Conservation (phyloP, 1,139 yeast genomes). For the Kazachstania sp. region DNA sequence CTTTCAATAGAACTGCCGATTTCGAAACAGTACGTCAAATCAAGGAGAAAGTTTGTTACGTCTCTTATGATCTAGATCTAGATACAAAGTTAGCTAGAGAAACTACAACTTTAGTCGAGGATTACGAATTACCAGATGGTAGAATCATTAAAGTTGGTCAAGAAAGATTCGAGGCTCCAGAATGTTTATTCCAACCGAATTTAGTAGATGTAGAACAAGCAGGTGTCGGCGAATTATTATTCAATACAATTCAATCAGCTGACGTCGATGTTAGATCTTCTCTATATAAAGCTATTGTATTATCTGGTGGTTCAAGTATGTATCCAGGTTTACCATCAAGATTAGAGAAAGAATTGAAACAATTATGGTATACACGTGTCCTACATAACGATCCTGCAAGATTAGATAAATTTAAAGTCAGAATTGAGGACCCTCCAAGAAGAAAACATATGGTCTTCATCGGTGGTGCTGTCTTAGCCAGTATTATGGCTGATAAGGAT, state of each 20-base stretch:
- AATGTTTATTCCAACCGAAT: constrained; percentile 93
- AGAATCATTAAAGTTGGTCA: constrained; percentile 89
- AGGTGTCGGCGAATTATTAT: constrained; percentile 87
- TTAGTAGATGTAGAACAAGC: constrained; percentile 97
- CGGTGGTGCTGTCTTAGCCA: constrained; percentile 98
- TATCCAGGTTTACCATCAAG: constrained; percentile 97
- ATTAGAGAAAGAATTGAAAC: constrained; percentile 90
- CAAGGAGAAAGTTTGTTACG: constrained; percentile 91
- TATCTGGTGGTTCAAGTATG: constrained; percentile 98
- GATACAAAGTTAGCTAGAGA: constrained; percentile 85
- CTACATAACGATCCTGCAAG: constrained; percentile 81
- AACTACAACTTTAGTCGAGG: constrained; percentile 87
- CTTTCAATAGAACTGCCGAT: constrained; percentile 96
- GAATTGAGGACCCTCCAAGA: constrained; percentile 98
- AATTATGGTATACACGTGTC: constrained; percentile 86
- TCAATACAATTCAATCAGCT: constrained; percentile 88
- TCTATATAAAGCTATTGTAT: constrained; percentile 81
- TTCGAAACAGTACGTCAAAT: constrained; percentile 97
- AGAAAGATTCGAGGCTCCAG: constrained; percentile 97
- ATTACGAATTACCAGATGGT: constrained; percentile 93
- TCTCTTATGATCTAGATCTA: constrained; percentile 83
- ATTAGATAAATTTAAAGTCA: constrained; percentile 83
- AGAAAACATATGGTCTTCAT: constrained; percentile 98
- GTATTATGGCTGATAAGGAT: constrained; percentile 95
- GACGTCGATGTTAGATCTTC: constrained; percentile 90